Conservation (phyloP, 768 basidiomycete species). For the Gloeostereum incarnatum region DNA sequence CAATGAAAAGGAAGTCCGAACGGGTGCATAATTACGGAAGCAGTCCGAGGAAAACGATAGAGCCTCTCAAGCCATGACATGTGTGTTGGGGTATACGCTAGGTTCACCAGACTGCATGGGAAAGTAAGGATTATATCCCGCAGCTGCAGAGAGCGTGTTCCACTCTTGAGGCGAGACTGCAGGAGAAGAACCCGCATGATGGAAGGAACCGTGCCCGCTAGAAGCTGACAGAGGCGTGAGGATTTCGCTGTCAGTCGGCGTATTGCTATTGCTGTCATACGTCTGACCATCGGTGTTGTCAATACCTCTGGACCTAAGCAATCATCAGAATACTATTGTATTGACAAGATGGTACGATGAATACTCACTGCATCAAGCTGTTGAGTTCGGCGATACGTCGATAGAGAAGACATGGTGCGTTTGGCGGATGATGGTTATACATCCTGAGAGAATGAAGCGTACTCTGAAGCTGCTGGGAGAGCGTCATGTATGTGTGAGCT, state of each 20-base stretch:
- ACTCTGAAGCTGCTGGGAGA: slow-evolving; percentile 55
- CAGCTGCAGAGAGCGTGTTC: slow-evolving; percentile 40
- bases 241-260: slow-evolving; percentile 57
- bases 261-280: slow-evolving; percentile 48
- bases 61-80: slow-evolving; percentile 40
- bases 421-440: slow-evolving; percentile 47
- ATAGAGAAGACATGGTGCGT: slow-evolving; percentile 44
- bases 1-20: slow-evolving; percentile 1
- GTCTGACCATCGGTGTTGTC: slow-evolving; percentile 40
- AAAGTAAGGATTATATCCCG: slow-evolving; percentile 64
- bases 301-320: slow-evolving; percentile 28
- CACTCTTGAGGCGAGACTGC: slow-evolving; percentile 54
- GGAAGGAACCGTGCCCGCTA: slow-evolving; percentile 37
- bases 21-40: background rate
- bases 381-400: slow-evolving; percentile 53
- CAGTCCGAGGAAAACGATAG: background rate
- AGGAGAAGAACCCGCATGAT: slow-evolving; percentile 20
- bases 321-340: slow-evolving; percentile 15
- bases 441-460: slow-evolving; percentile 50
- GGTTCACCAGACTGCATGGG: slow-evolving; percentile 42
- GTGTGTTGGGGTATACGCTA: slow-evolving; percentile 45
- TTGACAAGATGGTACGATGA: slow-evolving; percentile 11
- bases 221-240: slow-evolving; percentile 44
- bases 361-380: slow-evolving; percentile 57
- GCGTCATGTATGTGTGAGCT: slow-evolving; percentile 47